phyloP scores from a whole-genome alignment of 2,329 filamentous ascomycete species.

The Phaeosphaeria sp. region DNA sequence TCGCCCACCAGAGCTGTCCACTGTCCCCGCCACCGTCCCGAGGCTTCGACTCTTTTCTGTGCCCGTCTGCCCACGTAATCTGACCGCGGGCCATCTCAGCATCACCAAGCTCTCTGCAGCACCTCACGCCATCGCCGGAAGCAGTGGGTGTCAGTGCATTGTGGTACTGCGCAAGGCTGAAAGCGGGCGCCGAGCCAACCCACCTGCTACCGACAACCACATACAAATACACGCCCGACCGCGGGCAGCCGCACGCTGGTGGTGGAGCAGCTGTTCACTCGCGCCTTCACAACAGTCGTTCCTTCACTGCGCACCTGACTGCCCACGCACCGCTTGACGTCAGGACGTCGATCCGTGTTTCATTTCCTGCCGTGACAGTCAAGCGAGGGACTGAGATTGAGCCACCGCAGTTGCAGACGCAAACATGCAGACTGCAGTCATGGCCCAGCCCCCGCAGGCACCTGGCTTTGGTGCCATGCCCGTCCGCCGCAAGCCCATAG shows the following conservation, averaged over 20 bases:
- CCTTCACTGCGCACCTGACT: constrained; percentile 17
- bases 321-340: constrained; percentile 24
- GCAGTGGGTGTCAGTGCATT: constrained; percentile 27
- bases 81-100: constrained; percentile 22
- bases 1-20: neutral
- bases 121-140: constrained; percentile 35
- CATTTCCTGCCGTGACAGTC: constrained; percentile 19
- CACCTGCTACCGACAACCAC: constrained; percentile 15
- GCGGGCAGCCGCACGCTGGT: neutral
- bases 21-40: neutral
- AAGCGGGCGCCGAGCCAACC: constrained; percentile 34
- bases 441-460: constrained; percentile 31
- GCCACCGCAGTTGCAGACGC: neutral
- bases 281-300: neutral
- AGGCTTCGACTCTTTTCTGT: neutral
- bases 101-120: constrained; percentile 19
- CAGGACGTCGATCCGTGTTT: constrained; percentile 36
- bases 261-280: neutral
- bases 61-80: constrained; percentile 1
- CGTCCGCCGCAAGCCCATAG: constrained; percentile 44
- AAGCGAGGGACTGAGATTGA: constrained; percentile 22
- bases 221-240: constrained; percentile 20
- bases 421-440: constrained; percentile 38
- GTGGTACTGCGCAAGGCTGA: constrained; percentile 25
- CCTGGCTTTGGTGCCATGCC: constrained; percentile 37